These are phyloP conservation scores for Moricandia moricandioides DNA, from an alignment of 345 rosid genomes.

Conservation along the genomic window DNA sequence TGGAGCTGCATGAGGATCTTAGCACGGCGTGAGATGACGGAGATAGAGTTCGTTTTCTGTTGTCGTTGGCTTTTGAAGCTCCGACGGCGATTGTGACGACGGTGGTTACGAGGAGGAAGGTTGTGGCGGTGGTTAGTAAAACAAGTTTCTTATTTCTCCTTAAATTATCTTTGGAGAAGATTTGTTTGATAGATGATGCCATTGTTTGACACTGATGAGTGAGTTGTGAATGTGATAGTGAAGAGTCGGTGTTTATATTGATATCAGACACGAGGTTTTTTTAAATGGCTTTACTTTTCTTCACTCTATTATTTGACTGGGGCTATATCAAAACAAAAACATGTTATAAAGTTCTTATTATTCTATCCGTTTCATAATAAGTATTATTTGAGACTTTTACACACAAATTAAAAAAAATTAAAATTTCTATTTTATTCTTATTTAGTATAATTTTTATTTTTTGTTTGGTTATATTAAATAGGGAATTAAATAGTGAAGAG, in stretches of 20 bases:
- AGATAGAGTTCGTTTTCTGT: conserved; percentile 22
- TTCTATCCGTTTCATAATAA: too few relatives aligned
- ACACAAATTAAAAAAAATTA: too few relatives aligned
- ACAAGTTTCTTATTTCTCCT: conserved; percentile 28
- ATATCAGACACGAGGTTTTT: not conserved
- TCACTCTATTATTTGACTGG: not conserved
- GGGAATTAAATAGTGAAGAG: not conserved
- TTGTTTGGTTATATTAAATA: too few relatives aligned
- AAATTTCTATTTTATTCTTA: too few relatives aligned
- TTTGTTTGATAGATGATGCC: conserved; percentile 26
- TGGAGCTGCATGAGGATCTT: conserved; percentile 58
- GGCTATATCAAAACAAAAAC: not conserved
- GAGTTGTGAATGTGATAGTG: conserved; percentile 12
- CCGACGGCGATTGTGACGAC: conserved; percentile 26
- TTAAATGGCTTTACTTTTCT: not conserved
- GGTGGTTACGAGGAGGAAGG: conserved; percentile 20
- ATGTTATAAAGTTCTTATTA: not conserved
- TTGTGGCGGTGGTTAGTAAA: conserved; percentile 4
- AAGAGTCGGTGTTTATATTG: conserved; percentile 23
- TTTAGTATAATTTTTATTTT: too few relatives aligned
- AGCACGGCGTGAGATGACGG: conserved; percentile 55
- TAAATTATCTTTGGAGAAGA: conserved; percentile 19
- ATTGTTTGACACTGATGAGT: conserved; percentile 20
- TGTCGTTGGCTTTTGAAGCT: conserved; percentile 25
- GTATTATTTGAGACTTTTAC: too few relatives aligned